These are phyloP conservation scores for Trichoderma endophyticum DNA, from an alignment of 2,329 filamentous ascomycete genomes.

Conservation along the genomic window DNA sequence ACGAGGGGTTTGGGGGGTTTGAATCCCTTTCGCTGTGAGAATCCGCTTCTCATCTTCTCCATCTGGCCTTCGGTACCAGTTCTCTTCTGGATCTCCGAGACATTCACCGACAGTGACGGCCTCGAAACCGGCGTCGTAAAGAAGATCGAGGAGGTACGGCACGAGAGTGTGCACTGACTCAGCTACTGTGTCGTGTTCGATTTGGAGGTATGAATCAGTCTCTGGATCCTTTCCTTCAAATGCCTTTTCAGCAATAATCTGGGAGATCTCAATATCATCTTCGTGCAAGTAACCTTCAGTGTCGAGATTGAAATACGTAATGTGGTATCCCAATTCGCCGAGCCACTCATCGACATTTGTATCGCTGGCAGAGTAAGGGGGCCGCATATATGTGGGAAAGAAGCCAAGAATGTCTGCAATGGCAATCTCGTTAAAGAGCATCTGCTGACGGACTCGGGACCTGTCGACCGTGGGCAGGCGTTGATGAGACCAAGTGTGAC, in stretches of 20 bases:
- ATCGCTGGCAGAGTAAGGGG: slow-evolving; percentile 47
- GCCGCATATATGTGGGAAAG: slow-evolving; percentile 44
- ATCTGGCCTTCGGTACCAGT: slow-evolving; percentile 47
- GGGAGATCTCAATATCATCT: slow-evolving; percentile 45
- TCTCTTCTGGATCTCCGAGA: slow-evolving; percentile 47
- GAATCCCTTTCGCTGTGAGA: too few relatives aligned
- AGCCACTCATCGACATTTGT: slow-evolving; percentile 38
- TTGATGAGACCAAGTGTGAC: slow-evolving; percentile 48
- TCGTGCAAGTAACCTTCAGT: slow-evolving; percentile 58
- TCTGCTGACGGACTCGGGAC: slow-evolving; percentile 37
- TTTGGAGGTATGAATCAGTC: slow-evolving; percentile 44
- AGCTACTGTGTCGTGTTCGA: slow-evolving; percentile 51
- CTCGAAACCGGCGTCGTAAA: slow-evolving; percentile 40
- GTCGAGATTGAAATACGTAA: slow-evolving; percentile 59
- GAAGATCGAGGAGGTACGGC: slow-evolving; percentile 40
- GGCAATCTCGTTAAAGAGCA: slow-evolving; percentile 43
- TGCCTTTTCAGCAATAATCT: slow-evolving; percentile 37
- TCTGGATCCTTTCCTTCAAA: slow-evolving; percentile 33
- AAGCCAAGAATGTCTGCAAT: slow-evolving; percentile 40
- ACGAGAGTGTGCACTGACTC: slow-evolving; percentile 44
- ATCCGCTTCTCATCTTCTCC: background rate
- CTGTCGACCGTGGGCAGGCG: slow-evolving; percentile 38
- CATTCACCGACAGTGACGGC: slow-evolving; percentile 52
- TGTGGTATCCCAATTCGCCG: slow-evolving; percentile 50
- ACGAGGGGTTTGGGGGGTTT: background rate